Evolutionary conservation across 2,329 filamentous ascomycete genomes (phyloP).

Genomic region (Emericellopsis atlantica): DNA sequence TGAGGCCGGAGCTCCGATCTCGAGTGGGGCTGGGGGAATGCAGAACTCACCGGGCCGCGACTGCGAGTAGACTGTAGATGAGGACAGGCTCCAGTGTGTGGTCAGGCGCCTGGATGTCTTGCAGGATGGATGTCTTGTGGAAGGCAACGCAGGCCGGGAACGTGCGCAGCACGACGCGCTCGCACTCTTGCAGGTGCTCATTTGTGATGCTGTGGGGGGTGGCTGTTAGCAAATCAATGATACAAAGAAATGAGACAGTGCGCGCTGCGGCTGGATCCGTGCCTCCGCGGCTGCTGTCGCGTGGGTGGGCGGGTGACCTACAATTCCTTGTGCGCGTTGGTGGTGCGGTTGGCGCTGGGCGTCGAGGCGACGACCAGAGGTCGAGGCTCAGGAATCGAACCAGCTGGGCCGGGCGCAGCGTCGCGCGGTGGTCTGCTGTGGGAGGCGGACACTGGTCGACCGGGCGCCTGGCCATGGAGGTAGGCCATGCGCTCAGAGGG

Average conservation of each 20-base stretch:
- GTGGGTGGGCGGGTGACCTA: conserved; percentile 24
- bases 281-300: conserved; percentile 26
- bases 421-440: conserved; percentile 33
- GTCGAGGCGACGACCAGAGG: too few relatives aligned
- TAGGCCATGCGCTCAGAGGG: conserved; percentile 48
- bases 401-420: conserved; percentile 29
- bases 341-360: too few relatives aligned
- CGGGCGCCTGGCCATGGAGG: conserved; percentile 45
- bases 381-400: too few relatives aligned
- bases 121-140: conserved; percentile 49
- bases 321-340: too few relatives aligned
- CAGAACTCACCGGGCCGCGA: conserved; percentile 40
- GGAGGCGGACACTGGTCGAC: conserved; percentile 31
- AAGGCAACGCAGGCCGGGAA: conserved; percentile 50
- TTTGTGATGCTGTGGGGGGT: conserved; percentile 33
- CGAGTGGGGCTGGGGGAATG: conserved; percentile 8
- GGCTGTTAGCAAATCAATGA: too few relatives aligned
- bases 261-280: conserved; percentile 13
- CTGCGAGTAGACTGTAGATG: conserved; percentile 44
- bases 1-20: neutral
- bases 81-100: conserved; percentile 41
- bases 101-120: conserved; percentile 38
- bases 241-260: neutral
- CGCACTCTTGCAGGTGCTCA: conserved; percentile 45
- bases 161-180: conserved; percentile 47